Evolutionary conservation across 2,329 filamentous ascomycete genomes (phyloP).

Genomic region (Phaeosphaeriaceae sp.): DNA sequence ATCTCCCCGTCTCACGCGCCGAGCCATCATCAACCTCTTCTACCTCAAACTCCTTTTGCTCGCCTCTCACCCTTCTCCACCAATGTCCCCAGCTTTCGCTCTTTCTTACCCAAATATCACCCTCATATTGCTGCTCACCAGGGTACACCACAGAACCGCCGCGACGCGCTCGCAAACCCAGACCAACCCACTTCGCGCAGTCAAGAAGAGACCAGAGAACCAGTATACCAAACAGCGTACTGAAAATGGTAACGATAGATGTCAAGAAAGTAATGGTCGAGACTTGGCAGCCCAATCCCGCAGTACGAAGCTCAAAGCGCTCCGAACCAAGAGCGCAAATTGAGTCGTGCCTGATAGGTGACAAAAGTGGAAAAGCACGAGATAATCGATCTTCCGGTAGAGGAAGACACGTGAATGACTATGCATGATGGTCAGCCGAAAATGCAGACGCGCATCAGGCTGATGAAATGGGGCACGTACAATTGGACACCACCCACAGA

Average conservation of each 20-base stretch:
- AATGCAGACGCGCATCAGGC: not conserved
- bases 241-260: slow-evolving; percentile 52
- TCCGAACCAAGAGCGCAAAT: slow-evolving; percentile 49
- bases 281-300: slow-evolving; percentile 53
- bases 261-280: slow-evolving; percentile 56
- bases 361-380: slow-evolving; percentile 48
- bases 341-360: slow-evolving; percentile 45
- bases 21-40: slow-evolving; percentile 37
- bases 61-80: slow-evolving; percentile 34
- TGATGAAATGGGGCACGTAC: slow-evolving; percentile 31
- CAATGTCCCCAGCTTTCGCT: slow-evolving; percentile 35
- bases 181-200: slow-evolving; percentile 16
- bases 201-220: slow-evolving; percentile 41
- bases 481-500: slow-evolving; percentile 55
- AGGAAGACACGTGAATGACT: slow-evolving; percentile 52
- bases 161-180: slow-evolving; percentile 22
- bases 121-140: slow-evolving; percentile 26
- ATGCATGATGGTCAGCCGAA: not conserved
- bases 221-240: slow-evolving; percentile 48
- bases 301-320: slow-evolving; percentile 55
- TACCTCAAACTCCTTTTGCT: slow-evolving; percentile 30
- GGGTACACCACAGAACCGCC: slow-evolving; percentile 36
- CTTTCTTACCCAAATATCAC: slow-evolving; percentile 40
- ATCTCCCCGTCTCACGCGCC: slow-evolving; percentile 25
- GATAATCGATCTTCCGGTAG: slow-evolving; percentile 47